Conservation (phyloP, 2,329 filamentous ascomycete genomes). For the Fusarium haematococcum region DNA sequence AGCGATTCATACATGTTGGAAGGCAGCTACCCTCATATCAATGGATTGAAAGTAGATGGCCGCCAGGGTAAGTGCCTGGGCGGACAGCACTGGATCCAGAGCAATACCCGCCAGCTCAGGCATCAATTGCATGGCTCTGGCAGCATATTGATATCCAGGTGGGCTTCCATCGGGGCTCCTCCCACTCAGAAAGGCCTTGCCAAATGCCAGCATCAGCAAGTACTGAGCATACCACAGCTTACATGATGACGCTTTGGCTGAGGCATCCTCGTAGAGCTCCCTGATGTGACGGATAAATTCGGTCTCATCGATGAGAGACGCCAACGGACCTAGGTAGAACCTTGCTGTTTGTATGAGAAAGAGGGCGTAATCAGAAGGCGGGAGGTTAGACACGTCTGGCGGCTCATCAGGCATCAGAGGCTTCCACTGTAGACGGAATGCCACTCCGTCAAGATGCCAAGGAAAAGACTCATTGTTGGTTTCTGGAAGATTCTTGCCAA, state of each 20-base stretch:
- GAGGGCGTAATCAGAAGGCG: slow-evolving; percentile 38
- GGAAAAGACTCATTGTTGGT: slow-evolving; percentile 36
- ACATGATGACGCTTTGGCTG: slow-evolving; percentile 25
- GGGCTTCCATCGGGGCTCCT: slow-evolving; percentile 45
- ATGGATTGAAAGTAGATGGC: slow-evolving; percentile 55
- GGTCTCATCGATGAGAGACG: slow-evolving; percentile 35
- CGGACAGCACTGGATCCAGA: slow-evolving; percentile 33
- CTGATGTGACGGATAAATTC: slow-evolving; percentile 34
- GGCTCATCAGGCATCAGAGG: slow-evolving; percentile 34
- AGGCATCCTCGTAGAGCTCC: slow-evolving; percentile 39
- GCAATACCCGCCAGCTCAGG: slow-evolving; percentile 48
- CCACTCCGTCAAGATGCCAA: slow-evolving; percentile 43
- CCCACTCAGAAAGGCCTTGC: slow-evolving; percentile 46
- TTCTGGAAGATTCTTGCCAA: slow-evolving; percentile 42
- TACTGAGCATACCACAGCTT: slow-evolving; percentile 50
- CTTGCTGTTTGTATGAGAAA: slow-evolving; percentile 41
- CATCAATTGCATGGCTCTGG: slow-evolving; percentile 53
- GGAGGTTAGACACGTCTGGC: slow-evolving; percentile 37
- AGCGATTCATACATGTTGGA: slow-evolving; percentile 56
- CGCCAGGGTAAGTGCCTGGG: slow-evolving; percentile 48
- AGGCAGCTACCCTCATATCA: slow-evolving; percentile 54
- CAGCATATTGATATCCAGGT: slow-evolving; percentile 53
- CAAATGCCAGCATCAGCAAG: slow-evolving; percentile 48
- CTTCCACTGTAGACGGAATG: slow-evolving; percentile 39
- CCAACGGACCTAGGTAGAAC: slow-evolving; percentile 36